These are phyloP conservation scores for Tritrichomonas foetus DNA, from an alignment of 208 protist genomes.

Conservation along the genomic window DNA sequence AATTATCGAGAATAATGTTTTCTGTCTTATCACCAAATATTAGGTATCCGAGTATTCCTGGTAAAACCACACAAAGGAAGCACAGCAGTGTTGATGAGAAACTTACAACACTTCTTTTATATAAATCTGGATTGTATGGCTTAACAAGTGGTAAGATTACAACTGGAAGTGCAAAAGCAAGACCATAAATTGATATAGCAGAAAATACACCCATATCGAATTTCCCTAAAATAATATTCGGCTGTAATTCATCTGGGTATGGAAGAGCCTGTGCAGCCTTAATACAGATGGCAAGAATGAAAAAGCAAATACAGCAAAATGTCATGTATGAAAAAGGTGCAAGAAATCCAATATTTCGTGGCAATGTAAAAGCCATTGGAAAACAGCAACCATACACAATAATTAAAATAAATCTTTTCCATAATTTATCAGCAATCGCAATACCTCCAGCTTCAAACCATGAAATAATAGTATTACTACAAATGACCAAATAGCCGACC, in stretches of 20 bases:
- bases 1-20: not conserved
- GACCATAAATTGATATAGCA: not conserved
- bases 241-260: not conserved
- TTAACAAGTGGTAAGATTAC: not conserved
- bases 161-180: slow-evolving; percentile 17
- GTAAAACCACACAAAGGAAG: not conserved
- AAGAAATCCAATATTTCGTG: not conserved
- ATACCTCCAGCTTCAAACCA: not conserved
- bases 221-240: not conserved
- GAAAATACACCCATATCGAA: not conserved
- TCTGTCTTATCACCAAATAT: slow-evolving; percentile 7
- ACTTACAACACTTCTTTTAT: not conserved
- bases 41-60: not conserved
- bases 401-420: not conserved
- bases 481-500: not conserved
- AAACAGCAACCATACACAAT: not conserved
- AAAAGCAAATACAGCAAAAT: not conserved
- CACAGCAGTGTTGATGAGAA: not conserved
- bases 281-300: not conserved
- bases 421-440: too few relatives aligned
- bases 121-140: not conserved
- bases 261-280: not conserved
- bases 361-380: not conserved
- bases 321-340: not conserved
- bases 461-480: not conserved